phyloP scores from a whole-genome alignment of 2,329 filamentous ascomycete species.

The Curvularia eragrostidis region DNA sequence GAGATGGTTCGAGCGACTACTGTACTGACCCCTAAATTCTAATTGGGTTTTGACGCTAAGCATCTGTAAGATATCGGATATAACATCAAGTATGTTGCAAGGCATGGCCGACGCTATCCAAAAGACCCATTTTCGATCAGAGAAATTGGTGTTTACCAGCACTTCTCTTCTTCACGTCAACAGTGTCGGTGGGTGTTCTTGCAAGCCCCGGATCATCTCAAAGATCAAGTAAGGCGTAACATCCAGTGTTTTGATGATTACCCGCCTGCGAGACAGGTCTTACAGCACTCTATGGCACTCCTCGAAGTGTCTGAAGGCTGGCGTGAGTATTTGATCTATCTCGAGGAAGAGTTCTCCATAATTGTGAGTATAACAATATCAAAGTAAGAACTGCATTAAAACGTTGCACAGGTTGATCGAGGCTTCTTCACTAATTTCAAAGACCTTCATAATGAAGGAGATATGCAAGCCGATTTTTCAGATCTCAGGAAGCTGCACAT shows the following conservation, averaged over 20 bases:
- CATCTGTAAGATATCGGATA: slow-evolving; percentile 13
- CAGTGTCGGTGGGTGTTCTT: slow-evolving; percentile 15
- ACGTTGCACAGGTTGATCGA: slow-evolving; percentile 12
- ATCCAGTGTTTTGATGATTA: slow-evolving; percentile 3
- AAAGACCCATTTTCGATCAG: slow-evolving; percentile 21
- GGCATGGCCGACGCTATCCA: slow-evolving; percentile 16
- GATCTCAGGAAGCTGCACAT: slow-evolving; percentile 19
- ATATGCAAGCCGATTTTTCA: slow-evolving; percentile 17
- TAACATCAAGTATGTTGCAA: slow-evolving; percentile 22
- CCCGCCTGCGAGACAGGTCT: slow-evolving; percentile 6
- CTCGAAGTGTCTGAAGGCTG: slow-evolving; percentile 17
- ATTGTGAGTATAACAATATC: slow-evolving; percentile 11
- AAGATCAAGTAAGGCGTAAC: slow-evolving; percentile 6
- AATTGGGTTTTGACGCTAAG: neutral
- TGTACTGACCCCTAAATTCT: neutral
- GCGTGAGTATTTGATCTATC: slow-evolving; percentile 18
- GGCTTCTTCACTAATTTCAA: slow-evolving; percentile 23
- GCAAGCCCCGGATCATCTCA: slow-evolving; percentile 16
- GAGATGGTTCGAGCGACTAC: slow-evolving; percentile 2
- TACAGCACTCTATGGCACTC: slow-evolving; percentile 12
- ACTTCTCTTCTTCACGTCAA: slow-evolving; percentile 1
- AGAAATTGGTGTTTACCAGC: slow-evolving; percentile 19
- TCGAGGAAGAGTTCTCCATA: slow-evolving; percentile 10
- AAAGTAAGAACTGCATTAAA: neutral
- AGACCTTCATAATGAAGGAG: slow-evolving; percentile 6